These are phyloP conservation scores for Citrullus colocynthis DNA, from an alignment of 306 rosid genomes.

Conservation along the genomic window DNA sequence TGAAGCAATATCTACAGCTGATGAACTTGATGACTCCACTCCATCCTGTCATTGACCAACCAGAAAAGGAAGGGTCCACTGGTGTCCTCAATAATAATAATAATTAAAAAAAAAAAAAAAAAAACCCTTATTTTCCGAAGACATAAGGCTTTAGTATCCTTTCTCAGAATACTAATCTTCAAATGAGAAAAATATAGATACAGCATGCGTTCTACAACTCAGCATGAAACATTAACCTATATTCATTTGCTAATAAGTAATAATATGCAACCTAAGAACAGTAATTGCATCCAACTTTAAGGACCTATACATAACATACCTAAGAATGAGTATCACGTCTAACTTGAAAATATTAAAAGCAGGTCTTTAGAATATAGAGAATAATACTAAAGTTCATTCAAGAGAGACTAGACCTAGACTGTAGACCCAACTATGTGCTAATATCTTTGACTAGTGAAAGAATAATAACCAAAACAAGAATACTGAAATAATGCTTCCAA, in stretches of 20 bases:
- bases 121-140: background rate
- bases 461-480: background rate
- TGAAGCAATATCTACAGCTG: conserved; percentile 32
- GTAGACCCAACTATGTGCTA: background rate
- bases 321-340: background rate
- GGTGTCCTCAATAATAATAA: background rate
- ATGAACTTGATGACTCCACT: conserved; percentile 28
- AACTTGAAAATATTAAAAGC: background rate
- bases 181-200: background rate
- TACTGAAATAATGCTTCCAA: too few relatives aligned
- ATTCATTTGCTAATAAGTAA: background rate
- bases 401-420: background rate
- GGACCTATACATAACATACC: background rate
- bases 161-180: background rate
- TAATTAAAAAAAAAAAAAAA: background rate
- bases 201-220: background rate
- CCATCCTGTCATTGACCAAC: conserved; percentile 36
- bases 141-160: background rate
- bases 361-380: background rate
- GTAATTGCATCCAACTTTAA: background rate
- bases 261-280: background rate
- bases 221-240: background rate
- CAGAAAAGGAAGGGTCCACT: background rate
- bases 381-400: background rate
- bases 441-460: background rate